A percentile compares a stretch with the other conserved stretches of the same genome.
Evolutionary conservation across 2,329 filamentous ascomycete genomes (phyloP).

Genomic region (Aureobasidium vineae): DNA sequence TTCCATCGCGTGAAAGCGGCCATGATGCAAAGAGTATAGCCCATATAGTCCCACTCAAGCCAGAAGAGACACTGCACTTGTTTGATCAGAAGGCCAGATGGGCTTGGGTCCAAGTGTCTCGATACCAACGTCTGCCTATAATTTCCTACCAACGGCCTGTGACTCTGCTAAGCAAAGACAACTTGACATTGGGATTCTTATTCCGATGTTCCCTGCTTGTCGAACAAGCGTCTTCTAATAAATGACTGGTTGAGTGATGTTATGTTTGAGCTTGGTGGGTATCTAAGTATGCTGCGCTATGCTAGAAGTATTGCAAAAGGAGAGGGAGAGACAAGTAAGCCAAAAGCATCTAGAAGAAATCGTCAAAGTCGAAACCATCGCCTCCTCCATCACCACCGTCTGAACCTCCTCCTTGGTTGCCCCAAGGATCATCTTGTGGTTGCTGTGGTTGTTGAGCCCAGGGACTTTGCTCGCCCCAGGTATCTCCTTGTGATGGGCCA

Average conservation of each 20-base stretch:
- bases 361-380: slow-evolving; percentile 31
- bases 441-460: slow-evolving; percentile 25
- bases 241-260: background rate
- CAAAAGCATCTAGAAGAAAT: slow-evolving; percentile 22
- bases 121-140: too few relatives aligned
- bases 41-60: too few relatives aligned
- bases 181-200: too few relatives aligned
- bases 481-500: slow-evolving; percentile 23
- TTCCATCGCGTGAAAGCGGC: too few relatives aligned
- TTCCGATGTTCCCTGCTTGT: too few relatives aligned
- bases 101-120: too few relatives aligned
- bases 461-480: slow-evolving; percentile 24
- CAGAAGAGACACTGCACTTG: too few relatives aligned
- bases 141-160: too few relatives aligned
- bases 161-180: too few relatives aligned
- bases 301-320: background rate
- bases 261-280: background rate
- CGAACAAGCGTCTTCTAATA: too few relatives aligned
- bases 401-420: slow-evolving; percentile 5
- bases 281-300: slow-evolving; percentile 13
- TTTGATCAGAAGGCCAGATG: too few relatives aligned
- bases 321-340: background rate
- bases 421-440: slow-evolving; percentile 32
- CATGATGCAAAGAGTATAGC: too few relatives aligned
- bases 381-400: slow-evolving; percentile 34